Conservation (phyloP, 139 green algal genomes). For the Chlorella sp. region DNA sequence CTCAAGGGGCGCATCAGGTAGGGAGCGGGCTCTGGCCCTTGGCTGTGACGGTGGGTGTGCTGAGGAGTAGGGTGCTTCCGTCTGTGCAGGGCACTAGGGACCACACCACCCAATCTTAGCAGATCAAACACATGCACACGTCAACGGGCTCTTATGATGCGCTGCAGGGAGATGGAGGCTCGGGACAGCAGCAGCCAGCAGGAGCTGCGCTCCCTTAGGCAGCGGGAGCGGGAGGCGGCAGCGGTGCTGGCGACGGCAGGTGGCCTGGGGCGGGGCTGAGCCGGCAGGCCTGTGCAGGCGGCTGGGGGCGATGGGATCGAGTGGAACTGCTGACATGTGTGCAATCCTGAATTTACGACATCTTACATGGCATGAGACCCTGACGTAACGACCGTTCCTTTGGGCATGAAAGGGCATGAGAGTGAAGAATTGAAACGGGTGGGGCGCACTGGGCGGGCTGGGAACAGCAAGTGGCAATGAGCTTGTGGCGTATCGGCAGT, state of each 20-base stretch:
- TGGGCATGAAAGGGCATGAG: too few species aligned
- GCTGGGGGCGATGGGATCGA: too few species aligned
- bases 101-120: not conserved
- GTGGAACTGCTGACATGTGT: too few species aligned
- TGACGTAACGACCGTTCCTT: too few species aligned
- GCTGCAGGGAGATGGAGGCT: conserved; percentile 28
- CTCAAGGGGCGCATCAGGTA: conserved; percentile 25
- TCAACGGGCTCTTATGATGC: not conserved
- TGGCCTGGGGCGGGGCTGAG: not conserved
- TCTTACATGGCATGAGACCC: too few species aligned
- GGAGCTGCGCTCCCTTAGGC: not conserved
- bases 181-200: not conserved
- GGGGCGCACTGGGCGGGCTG: too few species aligned
- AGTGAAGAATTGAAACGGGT: too few species aligned
- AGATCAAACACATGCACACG: not conserved
- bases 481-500: too few species aligned
- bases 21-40: not conserved
- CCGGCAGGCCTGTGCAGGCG: not conserved
- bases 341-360: too few species aligned
- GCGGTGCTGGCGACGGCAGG: not conserved
- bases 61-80: not conserved
- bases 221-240: not conserved
- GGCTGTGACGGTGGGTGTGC: not conserved
- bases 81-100: not conserved
- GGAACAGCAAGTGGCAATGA: too few species aligned